Evolutionary conservation across 1,139 yeast species (phyloP), one percentile per base, ranked within the genome.

Genomic region (Taphrina pruni): DNA sequence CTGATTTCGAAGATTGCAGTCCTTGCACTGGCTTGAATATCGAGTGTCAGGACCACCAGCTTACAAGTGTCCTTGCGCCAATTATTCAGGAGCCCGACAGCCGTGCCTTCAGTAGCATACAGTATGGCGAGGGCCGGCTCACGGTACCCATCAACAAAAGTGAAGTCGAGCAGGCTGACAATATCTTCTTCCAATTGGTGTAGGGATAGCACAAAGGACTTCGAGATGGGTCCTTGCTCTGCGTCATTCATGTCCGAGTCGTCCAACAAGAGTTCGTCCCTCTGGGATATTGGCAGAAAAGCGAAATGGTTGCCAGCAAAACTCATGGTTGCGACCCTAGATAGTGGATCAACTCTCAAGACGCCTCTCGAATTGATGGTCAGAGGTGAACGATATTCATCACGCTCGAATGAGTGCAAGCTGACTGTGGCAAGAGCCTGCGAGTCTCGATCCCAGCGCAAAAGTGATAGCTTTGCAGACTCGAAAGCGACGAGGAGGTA

Each of bases 331-430:
- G 89, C 81, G 72, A 92, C 87, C 17, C 86, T 80, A 52, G 82
- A 81, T 66, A 82, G 81, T 0, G 96, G 93, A 71, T 91, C 97
- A 0, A 88, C 81, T 12, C 57, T 32, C 14, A 41, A 87, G 79
- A 73, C 90, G 81, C 32, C 81, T 80, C 0, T 91, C 80, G 6
- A 81, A 38, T 26, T 35, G 20, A 8, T 48, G 54, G 20, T 76
- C 67, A 82, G 54, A 86, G 86, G 70, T 81, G 77, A 69, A 81
- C 83, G 74, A 80, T 84, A 69, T 14, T 89, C 82, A 57, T 87
- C 85, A 69, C 86, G 85, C 75, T 93, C 98, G 77, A 93, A 94
- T 77, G 85, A 91, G 78, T 94, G 99, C 69, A 94, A 81, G 65
- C 97, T 90, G 2, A 87, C 84, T 0, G 97, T 91, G 21, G 84